Evolutionary conservation across 257 asterid genomes (phyloP).

Genomic region (Nemophila menziesii): DNA sequence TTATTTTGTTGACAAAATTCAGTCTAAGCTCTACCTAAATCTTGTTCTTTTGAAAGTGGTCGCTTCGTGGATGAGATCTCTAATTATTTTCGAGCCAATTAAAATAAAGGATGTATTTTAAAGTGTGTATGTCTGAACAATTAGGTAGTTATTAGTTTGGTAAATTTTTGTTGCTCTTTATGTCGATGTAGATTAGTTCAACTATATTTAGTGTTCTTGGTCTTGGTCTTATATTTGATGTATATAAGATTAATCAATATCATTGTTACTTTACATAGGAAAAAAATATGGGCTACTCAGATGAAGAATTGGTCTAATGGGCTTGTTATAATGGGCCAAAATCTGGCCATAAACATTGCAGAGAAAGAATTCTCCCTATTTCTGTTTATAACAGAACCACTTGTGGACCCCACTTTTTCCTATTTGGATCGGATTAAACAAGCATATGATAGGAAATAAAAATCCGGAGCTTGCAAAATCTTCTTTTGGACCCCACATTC

Average conservation of each 20-base stretch:
- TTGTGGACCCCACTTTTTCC: slow-evolving; percentile 95
- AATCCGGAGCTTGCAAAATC: slow-evolving; percentile 76
- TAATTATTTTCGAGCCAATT: neutral
- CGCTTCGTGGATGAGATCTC: neutral
- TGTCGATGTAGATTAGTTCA: neutral
- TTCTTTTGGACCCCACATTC: slow-evolving; percentile 81
- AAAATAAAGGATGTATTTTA: neutral
- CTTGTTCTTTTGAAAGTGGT: neutral
- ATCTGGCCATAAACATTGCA: slow-evolving; percentile 97
- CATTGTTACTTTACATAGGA: neutral
- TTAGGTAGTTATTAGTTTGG: neutral
- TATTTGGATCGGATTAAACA: slow-evolving; percentile 89
- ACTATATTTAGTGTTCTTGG: neutral
- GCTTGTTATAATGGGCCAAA: slow-evolving; percentile 99
- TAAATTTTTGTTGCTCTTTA: neutral
- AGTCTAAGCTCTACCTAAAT: neutral
- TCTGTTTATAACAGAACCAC: slow-evolving; percentile 93
- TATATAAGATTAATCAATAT: neutral
- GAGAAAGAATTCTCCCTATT: slow-evolving; percentile 95
- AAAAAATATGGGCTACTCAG: slow-evolving; percentile 53
- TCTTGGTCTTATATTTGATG: neutral
- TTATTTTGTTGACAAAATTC: neutral
- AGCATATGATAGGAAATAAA: slow-evolving; percentile 87
- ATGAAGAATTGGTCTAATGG: slow-evolving; percentile 96
- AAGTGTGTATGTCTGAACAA: neutral